Evolutionary conservation across 768 basidiomycete species (phyloP).

Genomic region (Suillus ampliporus): DNA sequence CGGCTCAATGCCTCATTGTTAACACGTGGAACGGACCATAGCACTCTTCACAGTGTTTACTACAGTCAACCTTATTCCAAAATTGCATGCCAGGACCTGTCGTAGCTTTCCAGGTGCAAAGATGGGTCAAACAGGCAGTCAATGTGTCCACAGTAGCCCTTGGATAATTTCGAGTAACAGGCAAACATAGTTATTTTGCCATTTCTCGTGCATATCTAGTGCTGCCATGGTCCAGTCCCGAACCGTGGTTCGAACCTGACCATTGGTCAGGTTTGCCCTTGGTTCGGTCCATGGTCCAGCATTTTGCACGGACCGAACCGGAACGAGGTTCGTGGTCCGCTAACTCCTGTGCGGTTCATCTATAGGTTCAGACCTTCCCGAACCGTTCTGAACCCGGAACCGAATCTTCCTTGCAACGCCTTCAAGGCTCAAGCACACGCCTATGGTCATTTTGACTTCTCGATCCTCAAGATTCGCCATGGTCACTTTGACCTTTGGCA

Average conservation of each 20-base stretch:
- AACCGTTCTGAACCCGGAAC: neutral
- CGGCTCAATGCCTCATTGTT: too few relatives aligned
- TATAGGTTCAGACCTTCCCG: neutral
- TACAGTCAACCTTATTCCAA: too few relatives aligned
- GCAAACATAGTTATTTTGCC: too few relatives aligned
- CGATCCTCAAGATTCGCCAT: neutral
- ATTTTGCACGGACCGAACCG: neutral
- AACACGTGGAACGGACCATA: too few relatives aligned
- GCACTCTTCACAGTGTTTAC: too few relatives aligned
- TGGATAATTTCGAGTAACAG: too few relatives aligned
- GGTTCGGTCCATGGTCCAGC: neutral
- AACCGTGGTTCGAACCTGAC: neutral
- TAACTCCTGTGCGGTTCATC: neutral
- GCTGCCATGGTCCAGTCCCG: neutral
- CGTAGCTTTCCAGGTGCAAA: too few relatives aligned
- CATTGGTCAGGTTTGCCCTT: neutral
- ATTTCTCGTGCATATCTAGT: neutral
- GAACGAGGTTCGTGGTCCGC: neutral
- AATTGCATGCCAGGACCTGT: too few relatives aligned
- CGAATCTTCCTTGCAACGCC: neutral
- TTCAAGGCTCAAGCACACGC: neutral
- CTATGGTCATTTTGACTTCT: neutral
- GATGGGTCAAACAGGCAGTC: too few relatives aligned
- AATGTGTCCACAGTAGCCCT: too few relatives aligned
- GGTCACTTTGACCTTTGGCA: neutral